Conservation (phyloP, 2,329 filamentous ascomycete genomes). For the Colletotrichum viniferum region DNA sequence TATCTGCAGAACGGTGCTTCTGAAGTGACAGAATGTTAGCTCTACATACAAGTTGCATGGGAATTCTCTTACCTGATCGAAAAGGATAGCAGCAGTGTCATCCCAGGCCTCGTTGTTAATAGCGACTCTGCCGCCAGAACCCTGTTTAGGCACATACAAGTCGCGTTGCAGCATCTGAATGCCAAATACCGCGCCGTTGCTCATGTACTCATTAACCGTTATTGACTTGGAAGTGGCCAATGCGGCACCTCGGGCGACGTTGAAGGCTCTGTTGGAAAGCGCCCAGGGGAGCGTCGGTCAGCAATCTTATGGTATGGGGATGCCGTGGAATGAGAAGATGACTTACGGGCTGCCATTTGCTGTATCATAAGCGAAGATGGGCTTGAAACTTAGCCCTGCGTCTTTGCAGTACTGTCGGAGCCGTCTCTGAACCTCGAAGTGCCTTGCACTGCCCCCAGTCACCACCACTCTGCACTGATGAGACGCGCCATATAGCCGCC, state of each 20-base stretch:
- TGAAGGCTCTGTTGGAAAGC: neutral
- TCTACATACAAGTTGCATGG: too few relatives aligned
- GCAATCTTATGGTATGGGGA: neutral
- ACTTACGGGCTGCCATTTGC: neutral
- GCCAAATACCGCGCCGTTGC: neutral
- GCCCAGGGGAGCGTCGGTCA: neutral
- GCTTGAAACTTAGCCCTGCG: neutral
- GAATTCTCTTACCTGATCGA: too few relatives aligned
- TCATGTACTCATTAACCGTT: neutral
- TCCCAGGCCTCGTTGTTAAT: neutral
- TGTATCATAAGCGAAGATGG: neutral
- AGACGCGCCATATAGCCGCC: neutral
- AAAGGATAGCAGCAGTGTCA: neutral
- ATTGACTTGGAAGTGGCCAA: neutral
- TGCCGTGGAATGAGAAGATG: neutral
- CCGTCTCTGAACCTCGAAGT: neutral
- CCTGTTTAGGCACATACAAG: neutral
- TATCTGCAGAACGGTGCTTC: too few relatives aligned
- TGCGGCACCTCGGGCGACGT: neutral
- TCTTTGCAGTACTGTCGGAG: neutral
- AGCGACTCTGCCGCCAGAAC: neutral
- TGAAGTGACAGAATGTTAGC: too few relatives aligned
- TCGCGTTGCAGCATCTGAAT: neutral
- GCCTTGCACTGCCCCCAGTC: neutral
- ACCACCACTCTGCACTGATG: neutral